Base-by-base conservation (phyloP, 345 rosid species). In the Odontarrhena argentea region DNA sequence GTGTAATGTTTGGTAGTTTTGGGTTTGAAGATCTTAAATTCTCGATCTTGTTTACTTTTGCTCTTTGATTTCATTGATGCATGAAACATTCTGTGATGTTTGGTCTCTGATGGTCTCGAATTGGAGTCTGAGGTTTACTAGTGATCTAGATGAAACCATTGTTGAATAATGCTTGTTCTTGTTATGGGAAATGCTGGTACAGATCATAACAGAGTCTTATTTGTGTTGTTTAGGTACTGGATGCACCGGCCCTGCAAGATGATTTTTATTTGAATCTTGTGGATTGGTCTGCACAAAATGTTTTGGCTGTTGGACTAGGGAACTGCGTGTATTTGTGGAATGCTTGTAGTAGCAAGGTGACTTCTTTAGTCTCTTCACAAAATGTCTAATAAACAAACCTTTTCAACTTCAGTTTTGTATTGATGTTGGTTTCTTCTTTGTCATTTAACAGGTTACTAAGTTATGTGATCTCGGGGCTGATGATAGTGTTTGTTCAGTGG, bases 161-260 rank as follows among this genome's bases (percentile, higher is more conserved):
- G 9, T 26, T 44, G 32, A 45, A 34, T 18, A 28, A 55, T 50
- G 49, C 18, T 61, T 55, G 44, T 4, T 57, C 38, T 24, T 34
- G 12, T 18, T 47, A 46, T 38, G 36, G n/a, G 35, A 28, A 25
- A 42, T 64, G 46, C 42, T 63, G 43, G 0, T 50, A 25, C n/a
- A 37, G 46, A 37, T 60, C 49, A 59, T 66, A 67, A 67, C 62
- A 67, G 55, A 67, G 61, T 14, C 28, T 52, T 65, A 8, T 53
- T 67, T 46, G 35, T 68, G 54, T 68, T 69, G 61, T 51, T 55
- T 75, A 94, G 99, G 89, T 94, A 65, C 52, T 91, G 82, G 97
- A 94, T 70, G 99, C 99, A 62, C 99, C 99, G 6, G 91, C 97
- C 11, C 76, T 94, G 91, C 93, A 88, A 78, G 97, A 94, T 81